Base-by-base conservation (phyloP, 345 rosid species). In the Populus nigra region DNA sequence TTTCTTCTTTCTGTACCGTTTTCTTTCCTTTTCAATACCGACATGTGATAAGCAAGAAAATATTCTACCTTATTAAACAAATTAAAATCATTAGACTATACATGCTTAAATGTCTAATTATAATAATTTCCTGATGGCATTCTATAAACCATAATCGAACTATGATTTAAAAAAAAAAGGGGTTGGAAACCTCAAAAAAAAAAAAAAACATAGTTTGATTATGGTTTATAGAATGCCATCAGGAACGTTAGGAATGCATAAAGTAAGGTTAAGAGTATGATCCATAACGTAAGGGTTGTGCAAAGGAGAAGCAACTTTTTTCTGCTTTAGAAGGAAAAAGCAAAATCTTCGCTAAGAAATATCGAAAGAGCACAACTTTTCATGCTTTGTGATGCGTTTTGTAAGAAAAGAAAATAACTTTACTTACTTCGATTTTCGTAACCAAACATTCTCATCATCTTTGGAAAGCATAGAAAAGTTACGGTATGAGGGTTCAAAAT, bases 291-390 rank as follows among this genome's bases (percentile, higher is more conserved):
- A 78, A 84, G 87, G 69, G 71, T 75, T 73, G 78, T 82, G 87
- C 87, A 84, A 84, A 88, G 90, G 84, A 83, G 88, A 79, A 75
- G 76, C 86, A 84, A 83, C 88, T 88, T 88, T 81, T 80, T 81
- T 80, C 69, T 69, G 10, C 84, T 88, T 86, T 81, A 50, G 86
- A 88, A 83, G 86, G 78, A 65, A 78, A 87, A 84, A 83, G 87
- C 82, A 76, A 80, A 78, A 80, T 84, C 87, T 87, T 87, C 86
- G 75, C 79, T 78, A 74, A 72, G 78, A 74, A 85, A 86, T 84
- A 82, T 82, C 73, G 69, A 84, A 84, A 84, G 85, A 76, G 79
- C 86, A 74, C 86, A 85, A 72, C 89, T 86, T 86, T 88, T 85
- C 76, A 88, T 82, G 91, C 81, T 79, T 73, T 81, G 72, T 57